Conservation (phyloP, 208 protist species). For the Crithidia expoeki region DNA sequence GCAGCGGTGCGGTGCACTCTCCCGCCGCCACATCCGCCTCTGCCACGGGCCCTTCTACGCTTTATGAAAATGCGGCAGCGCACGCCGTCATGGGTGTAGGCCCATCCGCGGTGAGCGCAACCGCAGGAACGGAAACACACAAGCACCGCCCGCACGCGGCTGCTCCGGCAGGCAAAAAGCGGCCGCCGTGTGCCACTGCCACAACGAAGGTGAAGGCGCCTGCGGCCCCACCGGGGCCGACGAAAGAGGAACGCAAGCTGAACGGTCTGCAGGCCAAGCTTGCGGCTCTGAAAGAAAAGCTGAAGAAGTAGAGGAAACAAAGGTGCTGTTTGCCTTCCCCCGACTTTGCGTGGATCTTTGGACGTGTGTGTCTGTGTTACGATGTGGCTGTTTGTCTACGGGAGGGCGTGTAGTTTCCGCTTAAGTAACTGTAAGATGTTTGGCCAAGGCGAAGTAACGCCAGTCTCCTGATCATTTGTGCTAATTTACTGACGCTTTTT, state of each 20-base stretch:
- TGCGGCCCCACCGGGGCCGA: slow-evolving; percentile 36
- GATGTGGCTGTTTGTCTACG: background rate
- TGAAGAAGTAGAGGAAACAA: slow-evolving; percentile 51
- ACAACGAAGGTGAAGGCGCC: slow-evolving; percentile 19
- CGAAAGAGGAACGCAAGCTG: slow-evolving; percentile 85
- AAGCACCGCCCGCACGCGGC: background rate
- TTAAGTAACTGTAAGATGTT: background rate
- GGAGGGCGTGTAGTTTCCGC: background rate
- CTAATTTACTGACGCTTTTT: no score
- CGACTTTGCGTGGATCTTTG: background rate
- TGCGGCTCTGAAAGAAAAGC: slow-evolving; percentile 75
- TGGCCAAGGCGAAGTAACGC: no score
- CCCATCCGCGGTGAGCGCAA: background rate
- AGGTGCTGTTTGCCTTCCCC: background rate
- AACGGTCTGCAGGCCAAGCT: slow-evolving; percentile 84
- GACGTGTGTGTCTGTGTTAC: background rate
- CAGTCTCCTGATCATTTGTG: no score
- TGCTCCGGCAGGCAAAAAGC: slow-evolving; percentile 12
- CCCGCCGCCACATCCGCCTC: background rate
- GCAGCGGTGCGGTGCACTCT: background rate
- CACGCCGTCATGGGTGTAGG: background rate
- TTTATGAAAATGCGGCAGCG: background rate
- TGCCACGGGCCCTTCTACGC: background rate
- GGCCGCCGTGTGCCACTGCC: slow-evolving; percentile 2
- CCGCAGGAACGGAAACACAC: background rate